phyloP scores from a whole-genome alignment of 2,329 filamentous ascomycete genomes.

The Delphinella strobiligena region DNA sequence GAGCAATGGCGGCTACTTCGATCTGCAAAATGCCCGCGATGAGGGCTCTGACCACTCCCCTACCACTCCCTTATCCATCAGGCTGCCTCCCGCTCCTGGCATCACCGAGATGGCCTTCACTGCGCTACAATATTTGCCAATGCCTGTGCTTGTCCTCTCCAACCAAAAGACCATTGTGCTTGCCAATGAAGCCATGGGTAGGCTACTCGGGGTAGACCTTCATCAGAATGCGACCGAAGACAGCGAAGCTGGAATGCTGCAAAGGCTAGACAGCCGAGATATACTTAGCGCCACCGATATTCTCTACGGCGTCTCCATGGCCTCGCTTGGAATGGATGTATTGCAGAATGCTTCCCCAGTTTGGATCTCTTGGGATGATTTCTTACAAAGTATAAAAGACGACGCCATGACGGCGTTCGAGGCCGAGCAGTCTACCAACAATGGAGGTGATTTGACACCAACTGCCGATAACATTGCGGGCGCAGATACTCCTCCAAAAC shows the following conservation, averaged over 20 bases:
- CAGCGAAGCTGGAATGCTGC: conserved; percentile 13
- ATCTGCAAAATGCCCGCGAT: conserved; percentile 8
- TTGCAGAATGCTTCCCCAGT: conserved; percentile 51
- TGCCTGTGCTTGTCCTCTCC: conserved; percentile 58
- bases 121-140: conserved; percentile 61
- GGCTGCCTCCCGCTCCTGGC: conserved; percentile 19
- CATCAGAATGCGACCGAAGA: conserved; percentile 21
- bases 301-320: conserved; percentile 53
- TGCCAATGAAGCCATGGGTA: conserved; percentile 65
- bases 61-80: conserved; percentile 17
- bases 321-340: conserved; percentile 62
- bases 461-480: conserved; percentile 4
- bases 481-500: not conserved
- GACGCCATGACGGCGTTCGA: conserved; percentile 19
- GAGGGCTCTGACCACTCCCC: conserved; percentile 9
- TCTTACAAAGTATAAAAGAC: conserved; percentile 31
- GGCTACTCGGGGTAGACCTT: conserved; percentile 49
- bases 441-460: conserved; percentile 11
- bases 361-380: conserved; percentile 39
- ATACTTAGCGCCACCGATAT: conserved; percentile 41
- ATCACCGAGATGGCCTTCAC: conserved; percentile 43
- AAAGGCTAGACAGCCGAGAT: conserved; percentile 10
- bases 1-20: conserved; percentile 8
- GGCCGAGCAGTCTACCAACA: conserved; percentile 1
- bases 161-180: conserved; percentile 57